A percentile compares a stretch with the other conserved stretches of the same genome.
Conservation (phyloP, 305 asterid species). For the Withania somnifera region DNA sequence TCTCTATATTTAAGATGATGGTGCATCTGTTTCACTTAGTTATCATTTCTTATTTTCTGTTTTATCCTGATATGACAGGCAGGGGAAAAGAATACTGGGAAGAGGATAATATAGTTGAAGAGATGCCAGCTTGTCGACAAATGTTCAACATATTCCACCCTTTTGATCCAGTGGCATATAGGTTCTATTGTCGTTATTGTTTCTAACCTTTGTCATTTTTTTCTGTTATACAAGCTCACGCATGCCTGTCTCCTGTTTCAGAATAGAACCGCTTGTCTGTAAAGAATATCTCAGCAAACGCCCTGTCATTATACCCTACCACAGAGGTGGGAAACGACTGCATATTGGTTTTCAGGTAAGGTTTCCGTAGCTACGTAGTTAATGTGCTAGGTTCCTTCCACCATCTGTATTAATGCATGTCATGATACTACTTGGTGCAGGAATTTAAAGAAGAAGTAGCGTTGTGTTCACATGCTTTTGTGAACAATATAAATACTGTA, state of each 20-base stretch:
- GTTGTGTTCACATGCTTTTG: conserved; percentile 57
- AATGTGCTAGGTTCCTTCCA: conserved; percentile 3
- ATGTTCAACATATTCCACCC: conserved; percentile 97
- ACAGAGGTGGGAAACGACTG: conserved; percentile 94
- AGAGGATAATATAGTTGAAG: conserved; percentile 69
- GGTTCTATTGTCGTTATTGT: conserved; percentile 28
- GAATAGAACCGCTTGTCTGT: conserved; percentile 88
- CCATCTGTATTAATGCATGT: conserved; percentile 3
- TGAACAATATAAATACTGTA: conserved; percentile 40
- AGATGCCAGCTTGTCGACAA: conserved; percentile 87
- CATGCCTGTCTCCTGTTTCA: conserved; percentile 19
- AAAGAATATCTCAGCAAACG: conserved; percentile 62
- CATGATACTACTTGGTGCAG: conserved; percentile 31
- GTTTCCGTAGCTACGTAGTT: neutral
- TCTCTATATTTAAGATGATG: neutral
- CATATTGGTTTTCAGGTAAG: conserved; percentile 80
- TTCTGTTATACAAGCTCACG: neutral
- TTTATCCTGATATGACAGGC: conserved; percentile 41
- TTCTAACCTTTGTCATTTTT: neutral
- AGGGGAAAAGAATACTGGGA: conserved; percentile 76
- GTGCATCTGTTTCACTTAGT: neutral
- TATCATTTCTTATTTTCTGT: conserved; percentile 6
- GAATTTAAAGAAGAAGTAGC: conserved; percentile 80
- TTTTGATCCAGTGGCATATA: conserved; percentile 93
- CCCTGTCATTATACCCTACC: conserved; percentile 85